Percentiles rank a stretch among this genome's conserved stretches.
Evolutionary conservation across 345 rosid species (phyloP).

Genomic region (Salix dunnii): DNA sequence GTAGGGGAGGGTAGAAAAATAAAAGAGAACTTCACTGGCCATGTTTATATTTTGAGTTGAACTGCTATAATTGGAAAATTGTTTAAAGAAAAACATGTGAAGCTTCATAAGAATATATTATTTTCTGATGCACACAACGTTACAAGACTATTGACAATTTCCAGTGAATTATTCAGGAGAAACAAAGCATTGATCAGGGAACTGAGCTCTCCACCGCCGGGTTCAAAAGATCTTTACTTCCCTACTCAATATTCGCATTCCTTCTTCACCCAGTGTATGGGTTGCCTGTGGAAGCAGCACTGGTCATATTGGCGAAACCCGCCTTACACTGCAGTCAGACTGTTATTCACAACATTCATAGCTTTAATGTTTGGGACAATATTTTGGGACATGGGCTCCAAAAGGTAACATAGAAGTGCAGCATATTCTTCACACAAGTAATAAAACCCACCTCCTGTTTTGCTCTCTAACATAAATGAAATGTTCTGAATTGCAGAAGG

Average conservation of each 20-base stretch:
- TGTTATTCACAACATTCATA: conserved; percentile 47
- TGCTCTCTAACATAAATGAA: neutral
- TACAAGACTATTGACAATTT: neutral
- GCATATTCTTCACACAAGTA: neutral
- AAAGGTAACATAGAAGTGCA: conserved; percentile 32
- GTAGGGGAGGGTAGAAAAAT: neutral
- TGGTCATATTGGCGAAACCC: conserved; percentile 61
- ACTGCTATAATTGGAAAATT: neutral
- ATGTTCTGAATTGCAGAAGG: conserved; percentile 25
- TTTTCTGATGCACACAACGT: neutral
- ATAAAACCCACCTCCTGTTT: neutral
- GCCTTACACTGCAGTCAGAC: conserved; percentile 48
- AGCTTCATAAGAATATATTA: neutral
- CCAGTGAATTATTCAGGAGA: conserved; percentile 37
- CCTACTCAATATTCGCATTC: conserved; percentile 44
- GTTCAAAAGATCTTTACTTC: conserved; percentile 47
- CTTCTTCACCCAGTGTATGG: conserved; percentile 43
- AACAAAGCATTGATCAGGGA: conserved; percentile 54
- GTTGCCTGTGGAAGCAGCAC: conserved; percentile 70
- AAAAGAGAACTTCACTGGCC: neutral
- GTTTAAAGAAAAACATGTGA: neutral
- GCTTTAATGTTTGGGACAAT: conserved; percentile 67
- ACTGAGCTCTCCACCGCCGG: conserved; percentile 38
- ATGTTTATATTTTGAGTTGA: neutral
- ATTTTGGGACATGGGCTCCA: conserved; percentile 60